Conservation (phyloP, 1,284 basidiomycete genomes). For the Apiotrichum mycotoxinovorans region DNA sequence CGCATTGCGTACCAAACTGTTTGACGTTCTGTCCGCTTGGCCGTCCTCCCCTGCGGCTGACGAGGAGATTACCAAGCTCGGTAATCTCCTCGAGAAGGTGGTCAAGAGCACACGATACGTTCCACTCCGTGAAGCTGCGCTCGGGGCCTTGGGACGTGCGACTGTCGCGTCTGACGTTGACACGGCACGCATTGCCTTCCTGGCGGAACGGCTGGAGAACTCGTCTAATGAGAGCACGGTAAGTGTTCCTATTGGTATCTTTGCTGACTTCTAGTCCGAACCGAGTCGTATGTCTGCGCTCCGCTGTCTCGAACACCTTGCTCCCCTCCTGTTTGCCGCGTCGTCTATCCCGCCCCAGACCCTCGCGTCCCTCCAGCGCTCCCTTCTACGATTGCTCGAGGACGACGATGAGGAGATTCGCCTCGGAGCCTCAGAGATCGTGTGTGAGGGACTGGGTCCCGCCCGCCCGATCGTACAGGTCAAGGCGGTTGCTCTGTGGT, state of each 20-base stretch:
- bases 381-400: constrained; percentile 34
- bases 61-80: not conserved
- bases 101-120: constrained; percentile 21
- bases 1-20: constrained; percentile 10
- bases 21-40: constrained; percentile 10
- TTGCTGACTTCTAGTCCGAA: constrained; percentile 26
- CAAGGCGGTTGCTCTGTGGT: constrained; percentile 33
- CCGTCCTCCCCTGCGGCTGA: not conserved
- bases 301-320: constrained; percentile 22
- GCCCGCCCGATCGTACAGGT: constrained; percentile 21
- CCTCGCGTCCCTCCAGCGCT: constrained; percentile 9
- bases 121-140: constrained; percentile 39
- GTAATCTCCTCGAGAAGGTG: not conserved
- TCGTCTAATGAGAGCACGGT: constrained; percentile 16
- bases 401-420: constrained; percentile 47
- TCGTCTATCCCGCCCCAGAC: not conserved
- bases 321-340: constrained; percentile 11
- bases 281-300: constrained; percentile 29
- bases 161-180: not conserved
- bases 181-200: not conserved
- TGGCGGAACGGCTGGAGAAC: not conserved
- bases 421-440: constrained; percentile 24
- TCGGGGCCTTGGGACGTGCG: constrained; percentile 30
- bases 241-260: not conserved
- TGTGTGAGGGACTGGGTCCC: constrained; percentile 22